Evolutionary conservation across 2,329 filamentous ascomycete species (phyloP), one percentile per base, ranked within the genome.

Genomic region (Diaporthe sp.): DNA sequence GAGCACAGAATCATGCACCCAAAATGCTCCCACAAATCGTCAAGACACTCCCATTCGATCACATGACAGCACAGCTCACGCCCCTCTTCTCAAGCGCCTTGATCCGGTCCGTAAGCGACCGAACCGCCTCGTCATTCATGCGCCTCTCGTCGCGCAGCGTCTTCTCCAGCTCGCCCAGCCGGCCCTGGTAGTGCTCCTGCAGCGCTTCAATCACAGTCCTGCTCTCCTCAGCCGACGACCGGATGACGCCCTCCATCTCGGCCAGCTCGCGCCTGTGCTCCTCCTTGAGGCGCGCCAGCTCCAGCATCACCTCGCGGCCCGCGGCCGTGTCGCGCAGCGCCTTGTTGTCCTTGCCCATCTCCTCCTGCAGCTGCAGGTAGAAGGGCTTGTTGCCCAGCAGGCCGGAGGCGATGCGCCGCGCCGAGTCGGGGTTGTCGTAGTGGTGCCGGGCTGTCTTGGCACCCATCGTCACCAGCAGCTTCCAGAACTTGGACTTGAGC

Each of bases 331-430:
- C 81, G 68, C 85, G 84, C 28, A 92, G 86, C 68, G 87, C 88
- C 79, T 87, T 89, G 52, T 89, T 82, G 66, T 92, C 88, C 78
- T 88, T 89, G 77, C 88, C 89, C 77, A 94, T 82, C 80, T 94
- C 92, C 60, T 91, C 88, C 77, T 94, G 93, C 81, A 94, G 92
- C 40, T 89, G 87, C 66, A 90, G 87, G 80, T 93, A 94, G 69
- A 93, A 85, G 12, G 90, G 91, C 78, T 92, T 91, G 72, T 93
- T 93, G 81, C 92, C 91, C 71, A 78, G 75, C 33, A 81, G 75
- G 45, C 45, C 74, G 10, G 61, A 60, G 12, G 80, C 76, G 38
- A 81, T 77, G 6, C 64, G 55, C 17, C 40, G 71, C 9, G 80
- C 80, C 22, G 78, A 80, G 35, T 77, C 77, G 1, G 71, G 50